phyloP scores from a whole-genome alignment of 495 filamentous ascomycete species.

The Copromyces sp. region DNA sequence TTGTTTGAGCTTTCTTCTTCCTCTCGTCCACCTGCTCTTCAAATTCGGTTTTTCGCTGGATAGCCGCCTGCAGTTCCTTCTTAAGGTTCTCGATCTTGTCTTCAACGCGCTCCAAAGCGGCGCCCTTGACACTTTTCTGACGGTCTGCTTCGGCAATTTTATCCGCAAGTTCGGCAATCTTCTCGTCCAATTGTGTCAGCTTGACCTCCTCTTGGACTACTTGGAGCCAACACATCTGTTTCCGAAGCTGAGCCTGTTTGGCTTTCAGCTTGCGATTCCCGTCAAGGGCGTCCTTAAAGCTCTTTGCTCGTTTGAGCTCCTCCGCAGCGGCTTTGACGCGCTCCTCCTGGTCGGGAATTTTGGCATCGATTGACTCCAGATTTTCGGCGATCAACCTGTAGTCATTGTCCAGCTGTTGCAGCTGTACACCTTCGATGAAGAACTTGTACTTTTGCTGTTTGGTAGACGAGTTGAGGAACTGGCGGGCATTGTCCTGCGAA shows the following conservation, averaged over 20 bases:
- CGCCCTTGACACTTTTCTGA: slow-evolving; percentile 17
- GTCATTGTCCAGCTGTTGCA: slow-evolving; percentile 85
- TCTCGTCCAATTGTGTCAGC: slow-evolving; percentile 17
- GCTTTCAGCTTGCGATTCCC: slow-evolving; percentile 46
- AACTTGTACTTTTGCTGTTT: slow-evolving; percentile 88
- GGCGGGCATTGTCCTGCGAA: slow-evolving; percentile 88
- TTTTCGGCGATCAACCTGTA: slow-evolving; percentile 62
- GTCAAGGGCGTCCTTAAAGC: slow-evolving; percentile 44
- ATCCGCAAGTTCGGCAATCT: slow-evolving; percentile 23
- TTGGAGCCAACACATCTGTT: slow-evolving; percentile 64
- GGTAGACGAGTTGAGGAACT: slow-evolving; percentile 80
- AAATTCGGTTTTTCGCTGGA: slow-evolving; percentile 19
- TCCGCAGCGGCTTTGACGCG: slow-evolving; percentile 46
- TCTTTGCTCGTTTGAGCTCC: slow-evolving; percentile 30
- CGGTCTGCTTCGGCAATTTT: slow-evolving; percentile 17
- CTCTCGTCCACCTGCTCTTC: slow-evolving; percentile 29
- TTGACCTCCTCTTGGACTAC: slow-evolving; percentile 39
- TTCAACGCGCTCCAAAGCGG: slow-evolving; percentile 17
- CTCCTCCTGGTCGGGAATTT: slow-evolving; percentile 45
- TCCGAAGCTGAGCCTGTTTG: slow-evolving; percentile 38
- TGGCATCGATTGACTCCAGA: slow-evolving; percentile 36
- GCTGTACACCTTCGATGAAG: slow-evolving; percentile 88
- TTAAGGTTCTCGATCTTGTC: slow-evolving; percentile 19
- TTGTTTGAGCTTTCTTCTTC: slow-evolving; percentile 25
- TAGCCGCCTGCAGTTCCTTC: slow-evolving; percentile 13